A percentile compares a stretch with the other conserved stretches of the same genome.
Evolutionary conservation across 116 monocot genomes (phyloP).

Genomic region (Iris pallida): DNA sequence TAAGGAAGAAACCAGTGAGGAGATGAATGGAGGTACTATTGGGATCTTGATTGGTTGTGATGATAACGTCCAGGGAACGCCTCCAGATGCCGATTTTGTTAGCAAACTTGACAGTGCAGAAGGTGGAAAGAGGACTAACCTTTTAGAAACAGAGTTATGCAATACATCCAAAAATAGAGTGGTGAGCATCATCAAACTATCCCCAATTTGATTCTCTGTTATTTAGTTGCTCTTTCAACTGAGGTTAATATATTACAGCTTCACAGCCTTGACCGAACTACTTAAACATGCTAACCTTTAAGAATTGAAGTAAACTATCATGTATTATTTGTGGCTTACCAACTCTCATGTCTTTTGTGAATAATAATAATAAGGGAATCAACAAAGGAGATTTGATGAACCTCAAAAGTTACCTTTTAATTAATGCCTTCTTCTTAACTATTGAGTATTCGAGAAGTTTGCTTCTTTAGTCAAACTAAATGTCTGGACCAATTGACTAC

Average conservation of each 20-base stretch:
- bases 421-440: no score
- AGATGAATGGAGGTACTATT: not conserved
- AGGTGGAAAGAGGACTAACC: not conserved
- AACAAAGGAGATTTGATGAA: no score
- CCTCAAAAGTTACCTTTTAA: no score
- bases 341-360: no score
- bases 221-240: not conserved
- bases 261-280: not conserved
- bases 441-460: no score
- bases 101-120: not conserved
- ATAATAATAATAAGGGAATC: no score
- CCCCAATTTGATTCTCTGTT: not conserved
- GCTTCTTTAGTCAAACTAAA: no score
- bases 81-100: not conserved
- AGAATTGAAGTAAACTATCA: not conserved
- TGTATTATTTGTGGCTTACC: not conserved
- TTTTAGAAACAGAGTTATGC: not conserved
- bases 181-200: slow-evolving; percentile 5
- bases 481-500: no score
- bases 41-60: not conserved
- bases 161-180: not conserved
- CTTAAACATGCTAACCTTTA: no score
- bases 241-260: not conserved
- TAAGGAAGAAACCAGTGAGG: not conserved
- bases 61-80: not conserved